phyloP scores from a whole-genome alignment of 140 eudicot species.

The Ambrosia hybrid region DNA sequence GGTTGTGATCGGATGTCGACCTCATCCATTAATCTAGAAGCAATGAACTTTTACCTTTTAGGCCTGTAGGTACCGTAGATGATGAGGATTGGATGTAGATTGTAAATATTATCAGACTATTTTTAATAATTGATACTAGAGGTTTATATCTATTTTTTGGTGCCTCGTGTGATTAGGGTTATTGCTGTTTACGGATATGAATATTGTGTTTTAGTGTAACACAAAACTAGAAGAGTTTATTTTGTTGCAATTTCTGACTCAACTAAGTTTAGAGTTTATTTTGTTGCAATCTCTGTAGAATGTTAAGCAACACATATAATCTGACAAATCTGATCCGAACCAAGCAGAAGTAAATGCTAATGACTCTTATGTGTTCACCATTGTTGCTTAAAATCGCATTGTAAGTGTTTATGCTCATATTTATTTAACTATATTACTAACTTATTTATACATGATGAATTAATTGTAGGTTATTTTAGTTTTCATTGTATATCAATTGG shows the following conservation, averaged over 20 bases:
- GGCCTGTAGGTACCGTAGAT: not conserved
- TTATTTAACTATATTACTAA: no score
- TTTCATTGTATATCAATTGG: no score
- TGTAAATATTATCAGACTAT: not conserved
- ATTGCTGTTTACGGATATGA: not conserved
- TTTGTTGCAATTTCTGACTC: not conserved
- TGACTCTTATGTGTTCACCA: no score
- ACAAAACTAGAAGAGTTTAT: not conserved
- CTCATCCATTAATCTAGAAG: not conserved
- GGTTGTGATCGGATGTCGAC: not conserved
- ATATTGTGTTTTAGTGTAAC: not conserved
- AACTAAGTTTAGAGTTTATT: not conserved
- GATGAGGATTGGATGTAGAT: constrained; percentile 13
- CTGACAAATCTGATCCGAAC: no score
- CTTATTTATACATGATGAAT: no score
- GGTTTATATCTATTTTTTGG: no score
- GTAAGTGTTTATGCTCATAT: no score
- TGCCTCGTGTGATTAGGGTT: not conserved
- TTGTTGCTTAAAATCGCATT: no score
- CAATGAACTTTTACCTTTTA: not conserved
- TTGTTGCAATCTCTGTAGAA: not conserved
- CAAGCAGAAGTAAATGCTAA: no score
- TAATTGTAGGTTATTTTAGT: no score
- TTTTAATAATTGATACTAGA: no score
- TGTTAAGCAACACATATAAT: no score